Conservation (phyloP, 2,329 filamentous ascomycete genomes). For the Cytospora leucostoma region DNA sequence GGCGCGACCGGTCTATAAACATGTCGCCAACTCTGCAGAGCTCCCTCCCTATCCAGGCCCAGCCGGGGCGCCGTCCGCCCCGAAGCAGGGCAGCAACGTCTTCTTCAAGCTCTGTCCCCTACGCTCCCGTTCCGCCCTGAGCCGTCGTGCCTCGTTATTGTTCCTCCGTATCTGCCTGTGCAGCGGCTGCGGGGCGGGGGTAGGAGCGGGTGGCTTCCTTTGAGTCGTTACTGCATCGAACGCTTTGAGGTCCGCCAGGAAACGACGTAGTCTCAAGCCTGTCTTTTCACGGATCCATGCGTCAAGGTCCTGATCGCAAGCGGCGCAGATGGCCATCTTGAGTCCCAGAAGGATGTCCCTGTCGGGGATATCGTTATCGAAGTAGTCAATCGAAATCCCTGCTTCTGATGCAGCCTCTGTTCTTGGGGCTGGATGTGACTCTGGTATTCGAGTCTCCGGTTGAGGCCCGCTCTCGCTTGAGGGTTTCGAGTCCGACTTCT, state of each 20-base stretch:
- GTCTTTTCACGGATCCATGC: conserved; percentile 53
- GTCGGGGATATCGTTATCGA: conserved; percentile 46
- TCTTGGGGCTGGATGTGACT: neutral
- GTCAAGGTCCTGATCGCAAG: conserved; percentile 57
- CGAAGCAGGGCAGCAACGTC: conserved; percentile 15
- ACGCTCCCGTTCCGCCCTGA: conserved; percentile 15
- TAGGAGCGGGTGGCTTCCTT: neutral
- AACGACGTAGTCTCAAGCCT: conserved; percentile 54
- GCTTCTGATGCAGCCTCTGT: neutral
- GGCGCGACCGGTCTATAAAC: neutral
- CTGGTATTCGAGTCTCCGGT: neutral
- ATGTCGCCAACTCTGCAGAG: neutral
- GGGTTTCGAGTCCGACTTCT: neutral
- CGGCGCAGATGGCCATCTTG: conserved; percentile 57
- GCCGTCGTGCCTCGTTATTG: conserved; percentile 1
- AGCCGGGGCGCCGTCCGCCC: conserved; percentile 10
- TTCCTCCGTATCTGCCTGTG: conserved; percentile 20
- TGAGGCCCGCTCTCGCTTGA: neutral
- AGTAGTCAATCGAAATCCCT: conserved; percentile 28
- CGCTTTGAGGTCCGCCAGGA: conserved; percentile 55
- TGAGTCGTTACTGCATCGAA: conserved; percentile 49
- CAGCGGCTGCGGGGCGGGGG: neutral
- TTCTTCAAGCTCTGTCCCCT: conserved; percentile 15
- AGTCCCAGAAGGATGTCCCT: conserved; percentile 57
- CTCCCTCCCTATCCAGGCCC: neutral